Base-by-base conservation (phyloP, 164 flowering plant species). In the Amborella trichopoda region DNA sequence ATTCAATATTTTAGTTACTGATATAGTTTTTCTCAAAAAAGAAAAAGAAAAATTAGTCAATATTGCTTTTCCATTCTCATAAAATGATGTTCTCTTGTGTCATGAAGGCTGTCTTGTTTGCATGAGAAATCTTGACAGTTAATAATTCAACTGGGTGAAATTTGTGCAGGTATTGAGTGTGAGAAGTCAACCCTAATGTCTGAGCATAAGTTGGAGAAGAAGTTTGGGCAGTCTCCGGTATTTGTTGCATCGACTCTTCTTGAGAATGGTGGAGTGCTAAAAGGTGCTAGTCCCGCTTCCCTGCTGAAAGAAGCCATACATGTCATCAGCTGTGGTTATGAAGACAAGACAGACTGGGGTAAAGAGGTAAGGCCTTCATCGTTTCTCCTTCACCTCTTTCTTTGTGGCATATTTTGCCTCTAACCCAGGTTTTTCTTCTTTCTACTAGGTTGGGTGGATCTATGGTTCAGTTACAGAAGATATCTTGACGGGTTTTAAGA, bases 281-380 rank as follows among this genome's bases (percentile, higher is more conserved):
- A 63, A 54, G 53, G 61, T 49, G 66, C 81, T 17, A 76, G 72
- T 48, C 64, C 81, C 19, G 74, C 78, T 22, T 67, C 75, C 21
- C 64, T 79, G 46, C 66, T 82, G 3, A 77, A 77, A 54, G 91
- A 82, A 65, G 81, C 91, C 46, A 79, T 81, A 53, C 91, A 81
- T 68, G 91, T 81, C 33, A 78, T 81, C 33, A 76, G 86, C 59
- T 81, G 91, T 60, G 86, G 78, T 21, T 81, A 76, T 50, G 91
- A 79, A 59, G 81, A 79, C 40, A 79, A 73, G 59, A 74, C 86
- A 22, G 91, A 81, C 28, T 81, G 91, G 91, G 89, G 86, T 44
- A 79, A 74, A 55, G 86, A 79, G 75, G 85, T 78, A 68, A 64
- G 16, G 13, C 30, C 12, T 28, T 20, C 6, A 8, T 26, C 11